Conservation (phyloP, 441 rosid species). For the Corymbia citriodora region DNA sequence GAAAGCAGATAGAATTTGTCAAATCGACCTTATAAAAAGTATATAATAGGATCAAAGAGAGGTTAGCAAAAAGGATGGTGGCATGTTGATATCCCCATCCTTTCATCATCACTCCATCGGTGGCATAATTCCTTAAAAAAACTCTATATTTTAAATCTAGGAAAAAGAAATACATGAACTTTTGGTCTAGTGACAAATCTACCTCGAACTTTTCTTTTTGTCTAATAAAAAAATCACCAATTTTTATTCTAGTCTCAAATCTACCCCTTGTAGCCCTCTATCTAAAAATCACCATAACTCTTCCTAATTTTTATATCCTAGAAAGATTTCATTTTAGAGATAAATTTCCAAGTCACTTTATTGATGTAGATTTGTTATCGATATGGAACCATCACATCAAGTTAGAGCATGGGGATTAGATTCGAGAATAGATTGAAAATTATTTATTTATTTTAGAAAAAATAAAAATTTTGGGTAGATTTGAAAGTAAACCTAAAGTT, state of each 20-base stretch:
- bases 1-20: not conserved
- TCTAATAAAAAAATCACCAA: not conserved
- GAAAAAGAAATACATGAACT: accelerated
- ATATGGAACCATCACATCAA: not conserved
- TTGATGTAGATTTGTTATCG: not conserved
- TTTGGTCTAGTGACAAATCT: not conserved
- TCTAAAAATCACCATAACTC: not conserved
- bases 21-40: not conserved
- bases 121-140: not conserved
- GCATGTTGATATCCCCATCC: not conserved
- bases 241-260: not conserved
- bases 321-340: not conserved
- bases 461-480: not conserved
- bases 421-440: not conserved
- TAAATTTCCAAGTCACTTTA: not conserved
- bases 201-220: too few relatives aligned
- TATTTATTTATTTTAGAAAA: not conserved
- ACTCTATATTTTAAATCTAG: too few relatives aligned
- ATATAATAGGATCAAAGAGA: not conserved
- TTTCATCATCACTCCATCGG: not conserved
- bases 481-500: not conserved
- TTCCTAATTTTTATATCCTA: not conserved
- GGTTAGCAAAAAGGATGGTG: not conserved
- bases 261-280: not conserved
- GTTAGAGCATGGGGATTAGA: not conserved